Percentiles rank a stretch among this genome's conserved stretches.
These are phyloP conservation scores for Sporisorium iseilematis-ciliati DNA, from an alignment of 1,284 basidiomycete species.

Conservation along the genomic window DNA sequence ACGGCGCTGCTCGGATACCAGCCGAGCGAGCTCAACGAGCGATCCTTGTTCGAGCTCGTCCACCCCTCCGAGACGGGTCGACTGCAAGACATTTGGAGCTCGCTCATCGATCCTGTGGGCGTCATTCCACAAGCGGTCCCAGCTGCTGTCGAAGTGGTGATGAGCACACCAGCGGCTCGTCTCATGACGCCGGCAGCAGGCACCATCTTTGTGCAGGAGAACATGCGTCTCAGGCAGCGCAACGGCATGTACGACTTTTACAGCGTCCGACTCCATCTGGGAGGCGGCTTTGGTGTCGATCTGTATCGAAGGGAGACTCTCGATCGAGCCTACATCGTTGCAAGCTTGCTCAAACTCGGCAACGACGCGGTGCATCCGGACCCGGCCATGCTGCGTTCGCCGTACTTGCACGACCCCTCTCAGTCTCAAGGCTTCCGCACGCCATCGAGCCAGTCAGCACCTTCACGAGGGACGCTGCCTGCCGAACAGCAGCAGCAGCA, in stretches of 20 bases:
- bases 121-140: constrained; percentile 46
- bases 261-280: constrained; percentile 57
- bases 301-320: constrained; percentile 56
- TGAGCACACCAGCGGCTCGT: constrained; percentile 33
- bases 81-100: constrained; percentile 48
- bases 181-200: constrained; percentile 56
- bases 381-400: constrained; percentile 37
- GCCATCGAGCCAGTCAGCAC: constrained; percentile 14
- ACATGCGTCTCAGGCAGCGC: constrained; percentile 52
- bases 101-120: constrained; percentile 55
- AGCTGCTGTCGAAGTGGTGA: constrained; percentile 44
- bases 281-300: constrained; percentile 58
- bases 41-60: constrained; percentile 53
- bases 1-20: constrained; percentile 49
- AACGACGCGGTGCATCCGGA: constrained; percentile 57
- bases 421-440: constrained; percentile 35
- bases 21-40: constrained; percentile 48
- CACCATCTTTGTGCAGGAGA: constrained; percentile 59
- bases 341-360: constrained; percentile 56
- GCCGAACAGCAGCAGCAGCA: constrained; percentile 7
- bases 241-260: constrained; percentile 56
- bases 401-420: constrained; percentile 36
- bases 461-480: constrained; percentile 5
- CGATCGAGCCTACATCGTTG: constrained; percentile 58
- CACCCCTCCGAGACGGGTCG: constrained; percentile 51